These are phyloP conservation scores for Trichoderma sp. DNA, from an alignment of 2,329 filamentous ascomycete genomes.

Conservation along the genomic window DNA sequence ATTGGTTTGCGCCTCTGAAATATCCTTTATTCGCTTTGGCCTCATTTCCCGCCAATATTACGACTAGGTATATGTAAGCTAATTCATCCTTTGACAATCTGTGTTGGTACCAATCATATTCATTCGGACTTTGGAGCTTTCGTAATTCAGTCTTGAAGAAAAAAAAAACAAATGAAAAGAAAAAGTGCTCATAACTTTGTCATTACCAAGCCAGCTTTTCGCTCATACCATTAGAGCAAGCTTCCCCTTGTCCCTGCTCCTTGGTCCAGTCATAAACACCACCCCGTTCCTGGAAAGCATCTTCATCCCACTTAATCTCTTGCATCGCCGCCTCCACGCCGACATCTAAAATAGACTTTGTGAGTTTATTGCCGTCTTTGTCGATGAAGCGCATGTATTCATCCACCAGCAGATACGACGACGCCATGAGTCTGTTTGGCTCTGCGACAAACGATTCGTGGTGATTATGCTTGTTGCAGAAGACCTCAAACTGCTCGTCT, in stretches of 20 bases:
- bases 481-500: conserved; percentile 50
- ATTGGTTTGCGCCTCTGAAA: background rate
- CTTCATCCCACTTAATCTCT: conserved; percentile 51
- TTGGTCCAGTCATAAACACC: conserved; percentile 54
- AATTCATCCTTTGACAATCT: background rate
- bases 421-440: conserved; percentile 54
- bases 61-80: background rate
- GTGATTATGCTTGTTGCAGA: conserved; percentile 50
- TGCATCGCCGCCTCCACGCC: conserved; percentile 51
- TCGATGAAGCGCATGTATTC: conserved; percentile 57
- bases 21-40: background rate
- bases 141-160: background rate
- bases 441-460: conserved; percentile 52
- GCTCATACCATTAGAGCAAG: background rate
- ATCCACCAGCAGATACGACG: conserved; percentile 56
- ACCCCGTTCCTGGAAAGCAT: conserved; percentile 49
- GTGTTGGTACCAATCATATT: background rate
- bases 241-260: background rate
- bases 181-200: background rate
- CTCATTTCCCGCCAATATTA: background rate
- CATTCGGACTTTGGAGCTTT: background rate
- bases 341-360: conserved; percentile 49
- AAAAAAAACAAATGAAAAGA: background rate
- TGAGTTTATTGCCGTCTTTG: conserved; percentile 42
- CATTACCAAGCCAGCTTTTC: background rate